phyloP scores from a whole-genome alignment of 1,139 yeast genomes.

The Taphrina deformans region DNA sequence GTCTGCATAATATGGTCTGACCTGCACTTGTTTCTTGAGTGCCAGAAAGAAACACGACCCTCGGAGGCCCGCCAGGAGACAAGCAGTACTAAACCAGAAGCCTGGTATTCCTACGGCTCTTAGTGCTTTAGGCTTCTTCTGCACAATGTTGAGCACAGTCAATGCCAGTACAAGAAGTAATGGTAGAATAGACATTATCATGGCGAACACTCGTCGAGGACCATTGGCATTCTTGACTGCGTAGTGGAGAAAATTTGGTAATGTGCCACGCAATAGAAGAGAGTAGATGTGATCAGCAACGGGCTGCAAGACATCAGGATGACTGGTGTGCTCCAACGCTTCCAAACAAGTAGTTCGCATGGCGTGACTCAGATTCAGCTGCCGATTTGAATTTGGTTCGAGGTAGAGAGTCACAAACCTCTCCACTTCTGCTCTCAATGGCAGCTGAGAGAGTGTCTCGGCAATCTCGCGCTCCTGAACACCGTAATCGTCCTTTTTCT shows the following conservation, averaged over 20 bases:
- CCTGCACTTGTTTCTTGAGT: neutral
- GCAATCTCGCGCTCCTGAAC: neutral
- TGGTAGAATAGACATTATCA: neutral
- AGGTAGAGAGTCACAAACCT: neutral
- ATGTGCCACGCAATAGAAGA: neutral
- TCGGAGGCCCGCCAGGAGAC: neutral
- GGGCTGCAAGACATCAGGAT: neutral
- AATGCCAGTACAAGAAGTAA: neutral
- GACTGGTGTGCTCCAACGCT: neutral
- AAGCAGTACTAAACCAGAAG: neutral
- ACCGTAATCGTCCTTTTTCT: neutral
- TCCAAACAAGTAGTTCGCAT: neutral
- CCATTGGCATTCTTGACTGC: slow-evolving; percentile 5
- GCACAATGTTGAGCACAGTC: slow-evolving; percentile 4
- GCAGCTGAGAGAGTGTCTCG: neutral
- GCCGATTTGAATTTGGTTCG: neutral
- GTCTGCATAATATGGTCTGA: neutral
- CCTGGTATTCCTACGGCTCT: neutral
- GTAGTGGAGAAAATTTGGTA: slow-evolving; percentile 4
- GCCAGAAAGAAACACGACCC: slow-evolving; percentile 5
- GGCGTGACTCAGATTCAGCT: neutral
- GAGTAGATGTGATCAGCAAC: slow-evolving; percentile 2
- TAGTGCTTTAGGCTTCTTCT: neutral
- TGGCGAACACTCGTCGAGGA: neutral
- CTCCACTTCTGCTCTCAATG: neutral